Conservation (phyloP, 306 rosid species). For the Rosa rugosa region DNA sequence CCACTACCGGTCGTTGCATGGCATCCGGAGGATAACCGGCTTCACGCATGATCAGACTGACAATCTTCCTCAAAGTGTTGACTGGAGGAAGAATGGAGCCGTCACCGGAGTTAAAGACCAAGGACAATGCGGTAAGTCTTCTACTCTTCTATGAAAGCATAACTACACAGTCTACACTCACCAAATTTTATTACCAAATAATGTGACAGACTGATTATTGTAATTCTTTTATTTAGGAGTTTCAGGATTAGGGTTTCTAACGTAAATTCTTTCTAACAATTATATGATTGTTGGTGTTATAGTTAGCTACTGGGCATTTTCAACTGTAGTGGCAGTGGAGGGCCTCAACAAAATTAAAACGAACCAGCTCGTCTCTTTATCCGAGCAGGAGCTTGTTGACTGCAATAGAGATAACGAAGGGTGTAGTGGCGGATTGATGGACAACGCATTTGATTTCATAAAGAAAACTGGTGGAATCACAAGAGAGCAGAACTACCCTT, state of each 20-base stretch:
- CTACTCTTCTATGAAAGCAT: background rate
- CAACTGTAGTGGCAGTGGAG: constrained; percentile 47
- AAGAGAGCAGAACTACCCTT: constrained; percentile 43
- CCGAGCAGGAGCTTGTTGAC: constrained; percentile 52
- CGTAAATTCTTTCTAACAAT: too few species aligned
- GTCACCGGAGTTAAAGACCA: constrained; percentile 45
- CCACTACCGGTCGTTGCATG: constrained; percentile 31
- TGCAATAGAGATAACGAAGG: constrained; percentile 40
- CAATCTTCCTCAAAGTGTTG: constrained; percentile 32
- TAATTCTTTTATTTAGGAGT: too few species aligned
- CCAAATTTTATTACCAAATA: too few species aligned
- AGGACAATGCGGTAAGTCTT: constrained; percentile 39
- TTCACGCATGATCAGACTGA: constrained; percentile 28
- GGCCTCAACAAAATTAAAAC: constrained; percentile 44
- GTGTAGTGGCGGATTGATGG: constrained; percentile 51
- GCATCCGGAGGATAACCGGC: constrained; percentile 4
- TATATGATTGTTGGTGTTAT: background rate
- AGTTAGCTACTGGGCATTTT: constrained; percentile 64
- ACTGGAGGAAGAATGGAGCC: constrained; percentile 55
- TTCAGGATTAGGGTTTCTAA: too few species aligned
- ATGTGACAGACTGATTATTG: too few species aligned
- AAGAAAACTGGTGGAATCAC: constrained; percentile 38
- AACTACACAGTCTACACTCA: background rate
- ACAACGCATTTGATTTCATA: constrained; percentile 41
- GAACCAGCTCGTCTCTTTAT: constrained; percentile 33